These are phyloP conservation scores for Termitomyces heimii DNA, from an alignment of 768 basidiomycete species.

Conservation along the genomic window DNA sequence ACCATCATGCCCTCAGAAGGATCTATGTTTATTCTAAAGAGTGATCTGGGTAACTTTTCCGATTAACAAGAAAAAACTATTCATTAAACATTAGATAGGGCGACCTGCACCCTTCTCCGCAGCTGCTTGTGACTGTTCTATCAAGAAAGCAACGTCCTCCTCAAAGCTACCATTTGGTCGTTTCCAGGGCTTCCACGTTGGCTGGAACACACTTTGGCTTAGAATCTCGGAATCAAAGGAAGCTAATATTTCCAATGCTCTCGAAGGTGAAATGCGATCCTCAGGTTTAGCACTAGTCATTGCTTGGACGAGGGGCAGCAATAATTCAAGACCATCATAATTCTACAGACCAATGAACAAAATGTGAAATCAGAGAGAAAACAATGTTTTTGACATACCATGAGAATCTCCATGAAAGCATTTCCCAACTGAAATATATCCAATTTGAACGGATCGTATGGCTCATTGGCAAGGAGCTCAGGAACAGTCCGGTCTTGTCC, in stretches of 20 bases:
- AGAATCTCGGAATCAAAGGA: not conserved
- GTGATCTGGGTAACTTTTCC: too few relatives aligned
- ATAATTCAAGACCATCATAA: not conserved
- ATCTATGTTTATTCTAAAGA: too few relatives aligned
- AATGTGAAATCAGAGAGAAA: not conserved
- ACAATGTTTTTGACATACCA: not conserved
- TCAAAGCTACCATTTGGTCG: not conserved
- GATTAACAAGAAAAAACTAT: too few relatives aligned
- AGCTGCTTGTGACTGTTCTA: not conserved
- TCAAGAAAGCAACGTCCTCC: not conserved
- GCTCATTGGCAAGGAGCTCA: conserved; percentile 15
- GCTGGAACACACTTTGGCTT: not conserved
- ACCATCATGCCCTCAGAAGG: too few relatives aligned
- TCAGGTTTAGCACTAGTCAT: not conserved
- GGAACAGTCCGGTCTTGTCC: conserved; percentile 20
- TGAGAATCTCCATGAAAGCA: conserved; percentile 2
- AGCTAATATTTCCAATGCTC: not conserved
- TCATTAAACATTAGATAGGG: too few relatives aligned
- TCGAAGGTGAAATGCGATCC: not conserved
- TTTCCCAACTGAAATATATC: conserved; percentile 23
- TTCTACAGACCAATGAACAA: not conserved
- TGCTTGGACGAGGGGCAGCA: not conserved
- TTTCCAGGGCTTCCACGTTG: not conserved
- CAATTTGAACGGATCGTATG: conserved; percentile 24
- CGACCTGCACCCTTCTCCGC: too few relatives aligned